phyloP scores from a whole-genome alignment of 306 rosid species.

The Mimosa pudica region DNA sequence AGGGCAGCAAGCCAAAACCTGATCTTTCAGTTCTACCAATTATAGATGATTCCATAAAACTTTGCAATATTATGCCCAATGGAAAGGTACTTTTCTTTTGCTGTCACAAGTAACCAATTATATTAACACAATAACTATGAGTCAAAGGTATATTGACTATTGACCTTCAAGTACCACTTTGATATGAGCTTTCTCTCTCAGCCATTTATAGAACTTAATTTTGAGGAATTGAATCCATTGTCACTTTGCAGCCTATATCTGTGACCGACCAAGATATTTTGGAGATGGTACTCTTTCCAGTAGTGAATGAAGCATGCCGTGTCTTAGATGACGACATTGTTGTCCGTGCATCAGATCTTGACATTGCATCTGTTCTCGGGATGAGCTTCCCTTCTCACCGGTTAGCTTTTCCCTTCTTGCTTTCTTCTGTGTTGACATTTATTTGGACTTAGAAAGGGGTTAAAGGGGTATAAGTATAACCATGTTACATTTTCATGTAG shows the following conservation, averaged over 20 bases:
- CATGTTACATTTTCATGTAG: not conserved
- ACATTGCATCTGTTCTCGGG: conserved; percentile 90
- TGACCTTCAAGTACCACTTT: conserved; percentile 12
- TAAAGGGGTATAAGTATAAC: not conserved
- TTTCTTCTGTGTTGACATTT: conserved; percentile 3
- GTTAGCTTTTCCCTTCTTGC: conserved; percentile 40
- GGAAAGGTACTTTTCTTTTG: conserved; percentile 69
- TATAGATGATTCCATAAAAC: conserved; percentile 71
- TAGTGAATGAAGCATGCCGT: conserved; percentile 95
- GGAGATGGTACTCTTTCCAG: conserved; percentile 94
- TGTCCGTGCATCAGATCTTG: conserved; percentile 87
- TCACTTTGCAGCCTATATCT: conserved; percentile 64
- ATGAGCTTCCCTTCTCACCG: conserved; percentile 94
- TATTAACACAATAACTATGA: conserved; percentile 16
- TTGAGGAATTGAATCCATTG: conserved; percentile 7
- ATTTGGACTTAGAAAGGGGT: not conserved
- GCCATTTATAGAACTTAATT: conserved; percentile 2
- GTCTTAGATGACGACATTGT: conserved; percentile 83
- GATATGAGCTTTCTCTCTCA: not conserved
- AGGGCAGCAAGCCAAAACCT: conserved; percentile 88
- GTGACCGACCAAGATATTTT: conserved; percentile 85
- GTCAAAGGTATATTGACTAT: not conserved
- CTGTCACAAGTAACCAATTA: conserved; percentile 22
- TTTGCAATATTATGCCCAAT: conserved; percentile 65
- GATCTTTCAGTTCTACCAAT: conserved; percentile 71